Conservation (phyloP, 2,329 filamentous ascomycete genomes). For the Pestalotiopsis sp. region DNA sequence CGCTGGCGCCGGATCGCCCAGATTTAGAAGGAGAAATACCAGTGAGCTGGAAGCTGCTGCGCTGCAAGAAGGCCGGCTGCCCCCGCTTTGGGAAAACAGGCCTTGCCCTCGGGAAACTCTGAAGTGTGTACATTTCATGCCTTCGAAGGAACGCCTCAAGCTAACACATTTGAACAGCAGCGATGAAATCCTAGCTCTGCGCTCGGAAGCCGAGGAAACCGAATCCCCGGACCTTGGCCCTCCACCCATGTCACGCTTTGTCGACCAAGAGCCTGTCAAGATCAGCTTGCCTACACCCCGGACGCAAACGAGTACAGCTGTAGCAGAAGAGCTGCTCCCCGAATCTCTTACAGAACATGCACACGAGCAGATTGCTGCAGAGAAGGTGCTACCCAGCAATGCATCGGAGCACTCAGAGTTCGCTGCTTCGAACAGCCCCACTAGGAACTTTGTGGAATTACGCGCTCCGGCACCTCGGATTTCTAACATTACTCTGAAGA, state of each 20-base stretch:
- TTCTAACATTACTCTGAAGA: slow-evolving; percentile 53
- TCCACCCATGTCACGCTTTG: slow-evolving; percentile 58
- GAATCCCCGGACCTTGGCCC: slow-evolving; percentile 71
- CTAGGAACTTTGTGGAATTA: not conserved
- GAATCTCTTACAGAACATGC: slow-evolving; percentile 4
- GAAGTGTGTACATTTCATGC: slow-evolving; percentile 46
- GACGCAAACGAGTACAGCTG: not conserved
- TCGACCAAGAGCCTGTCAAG: slow-evolving; percentile 57
- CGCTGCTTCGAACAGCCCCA: slow-evolving; percentile 6
- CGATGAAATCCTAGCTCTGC: slow-evolving; percentile 63
- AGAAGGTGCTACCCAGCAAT: not conserved
- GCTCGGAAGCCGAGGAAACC: slow-evolving; percentile 46
- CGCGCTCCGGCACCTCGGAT: slow-evolving; percentile 17
- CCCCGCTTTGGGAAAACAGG: slow-evolving; percentile 71
- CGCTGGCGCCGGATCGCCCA: slow-evolving; percentile 49
- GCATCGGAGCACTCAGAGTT: slow-evolving; percentile 12
- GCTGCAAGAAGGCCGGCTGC: slow-evolving; percentile 55
- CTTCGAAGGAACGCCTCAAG: not conserved
- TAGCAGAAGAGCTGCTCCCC: slow-evolving; percentile 14
- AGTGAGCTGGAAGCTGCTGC: slow-evolving; percentile 53
- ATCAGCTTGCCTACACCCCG: slow-evolving; percentile 45
- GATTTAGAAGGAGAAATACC: slow-evolving; percentile 56
- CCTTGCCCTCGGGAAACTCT: slow-evolving; percentile 66
- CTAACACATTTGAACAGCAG: slow-evolving; percentile 38
- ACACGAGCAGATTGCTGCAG: not conserved